Base-by-base conservation (phyloP, 257 asterid species). In the Penstemon barbatus region DNA sequence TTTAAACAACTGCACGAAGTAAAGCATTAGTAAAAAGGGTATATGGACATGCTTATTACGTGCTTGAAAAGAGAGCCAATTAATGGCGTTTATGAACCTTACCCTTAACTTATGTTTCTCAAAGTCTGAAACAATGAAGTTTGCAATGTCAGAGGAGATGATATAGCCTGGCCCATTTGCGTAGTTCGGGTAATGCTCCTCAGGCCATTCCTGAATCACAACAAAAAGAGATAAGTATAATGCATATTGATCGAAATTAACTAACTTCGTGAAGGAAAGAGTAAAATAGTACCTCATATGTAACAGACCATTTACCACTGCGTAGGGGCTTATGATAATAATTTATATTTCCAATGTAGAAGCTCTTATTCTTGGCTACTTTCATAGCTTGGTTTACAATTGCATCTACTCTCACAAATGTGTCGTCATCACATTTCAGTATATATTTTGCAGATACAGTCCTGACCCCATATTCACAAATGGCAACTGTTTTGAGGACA, bases 91-190 rank as follows among this genome's bases (percentile, higher is more conserved):
- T 37, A 63, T 48, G 41, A 25, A 1, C 33, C 87, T 66, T 66
- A 93, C 99, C 85, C 96, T 76, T 63, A 93, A 73, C 54, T 73
- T 87, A 46, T 74, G 88, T 19, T 84, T 75, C 70, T 77, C 86
- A 57, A 84, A 91, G 67, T 85, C 96, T 9, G 96, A 78, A 58
- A 85, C 77, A 60, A 93, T 56, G 67, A 65, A 80, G 65, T 82
- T 84, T 54, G 92, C 99, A 38, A 93, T 88, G 79, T 90, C 96
- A 13, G 86, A 78, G 37, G 99, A 90, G 75, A 93, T 75, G 49
- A 90, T 81, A 81, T 93, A 93, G 57, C 96, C 97, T 4, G 99
- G 99, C 58, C 99, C 99, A 67, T 93, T 93, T 61, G 99, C 97
- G 58, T 93, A 93, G 44, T 96, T 87, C 42, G 97, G 99, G 63